These are phyloP conservation scores for Rutstroemia sydowiana DNA, from an alignment of 2,329 filamentous ascomycete species.

Conservation along the genomic window DNA sequence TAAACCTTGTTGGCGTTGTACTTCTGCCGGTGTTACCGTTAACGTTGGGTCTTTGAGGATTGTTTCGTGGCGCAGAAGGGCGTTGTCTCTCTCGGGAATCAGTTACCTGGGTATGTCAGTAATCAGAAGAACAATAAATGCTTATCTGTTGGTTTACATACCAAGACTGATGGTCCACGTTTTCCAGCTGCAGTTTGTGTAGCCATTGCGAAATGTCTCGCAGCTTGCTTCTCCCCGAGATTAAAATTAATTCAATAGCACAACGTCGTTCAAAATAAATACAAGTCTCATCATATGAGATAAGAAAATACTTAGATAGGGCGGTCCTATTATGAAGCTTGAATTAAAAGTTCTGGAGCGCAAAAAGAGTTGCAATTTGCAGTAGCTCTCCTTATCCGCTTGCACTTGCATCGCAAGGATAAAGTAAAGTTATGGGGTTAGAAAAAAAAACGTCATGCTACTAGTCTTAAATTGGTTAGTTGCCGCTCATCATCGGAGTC, in stretches of 20 bases:
- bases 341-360: too few species aligned
- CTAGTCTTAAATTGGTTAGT: too few species aligned
- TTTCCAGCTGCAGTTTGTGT: slow-evolving; percentile 32
- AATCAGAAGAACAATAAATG: slow-evolving; percentile 5
- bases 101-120: slow-evolving; percentile 40
- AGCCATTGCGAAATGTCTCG: slow-evolving; percentile 16
- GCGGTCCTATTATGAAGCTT: too few species aligned
- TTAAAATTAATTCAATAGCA: neutral
- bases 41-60: slow-evolving; percentile 30
- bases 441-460: too few species aligned
- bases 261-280: neutral
- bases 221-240: neutral
- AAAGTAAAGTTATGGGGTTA: too few species aligned
- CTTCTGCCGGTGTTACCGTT: slow-evolving; percentile 26
- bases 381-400: too few species aligned
- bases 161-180: slow-evolving; percentile 54
- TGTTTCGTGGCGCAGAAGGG: slow-evolving; percentile 28
- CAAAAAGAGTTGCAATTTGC: too few species aligned
- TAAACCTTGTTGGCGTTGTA: slow-evolving; percentile 58
- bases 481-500: too few species aligned
- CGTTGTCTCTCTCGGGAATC: slow-evolving; percentile 51
- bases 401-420: too few species aligned
- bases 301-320: neutral
- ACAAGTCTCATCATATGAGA: neutral
- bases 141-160: slow-evolving; percentile 30